Conservation (phyloP, 768 basidiomycete species). For the Leccinum obscurum region DNA sequence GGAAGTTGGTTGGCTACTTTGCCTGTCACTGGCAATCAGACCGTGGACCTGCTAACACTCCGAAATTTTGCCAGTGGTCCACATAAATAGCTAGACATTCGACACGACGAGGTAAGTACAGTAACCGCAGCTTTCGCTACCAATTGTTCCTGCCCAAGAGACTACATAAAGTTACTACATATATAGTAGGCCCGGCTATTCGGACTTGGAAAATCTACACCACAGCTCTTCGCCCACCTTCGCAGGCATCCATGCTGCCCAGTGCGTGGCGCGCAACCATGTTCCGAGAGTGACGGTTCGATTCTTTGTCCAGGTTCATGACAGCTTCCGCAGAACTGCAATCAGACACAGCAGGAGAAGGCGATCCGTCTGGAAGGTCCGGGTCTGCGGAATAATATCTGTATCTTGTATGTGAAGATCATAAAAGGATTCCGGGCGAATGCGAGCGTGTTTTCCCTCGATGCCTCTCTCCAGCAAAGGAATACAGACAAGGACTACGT, state of each 20-base stretch:
- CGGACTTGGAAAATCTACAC: not conserved
- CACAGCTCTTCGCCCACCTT: conserved; percentile 32
- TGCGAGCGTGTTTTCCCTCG: not conserved
- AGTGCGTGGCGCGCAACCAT: conserved; percentile 46
- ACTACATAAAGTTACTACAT: no score
- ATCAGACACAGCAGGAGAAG: conserved; percentile 28
- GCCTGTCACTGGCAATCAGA: no score
- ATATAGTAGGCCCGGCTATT: not conserved
- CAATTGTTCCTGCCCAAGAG: not conserved
- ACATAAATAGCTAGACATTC: no score
- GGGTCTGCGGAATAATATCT: conserved; percentile 12
- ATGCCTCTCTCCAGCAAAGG: not conserved
- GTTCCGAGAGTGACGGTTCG: not conserved
- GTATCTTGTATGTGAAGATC: not conserved
- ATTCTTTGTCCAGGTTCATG: conserved; percentile 44
- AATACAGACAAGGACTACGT: not conserved
- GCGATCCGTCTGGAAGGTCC: conserved; percentile 3
- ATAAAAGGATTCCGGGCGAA: not conserved
- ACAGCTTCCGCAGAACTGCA: conserved; percentile 47
- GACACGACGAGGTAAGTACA: no score
- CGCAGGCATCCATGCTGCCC: conserved; percentile 77
- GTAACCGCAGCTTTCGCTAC: not conserved
- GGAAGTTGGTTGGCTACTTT: no score
- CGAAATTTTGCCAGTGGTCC: conserved; percentile 17
- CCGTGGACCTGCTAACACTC: no score